A percentile compares a stretch with the other conserved stretches of the same genome.
phyloP scores from a whole-genome alignment of 116 monocot genomes.

The Zostera marina region DNA sequence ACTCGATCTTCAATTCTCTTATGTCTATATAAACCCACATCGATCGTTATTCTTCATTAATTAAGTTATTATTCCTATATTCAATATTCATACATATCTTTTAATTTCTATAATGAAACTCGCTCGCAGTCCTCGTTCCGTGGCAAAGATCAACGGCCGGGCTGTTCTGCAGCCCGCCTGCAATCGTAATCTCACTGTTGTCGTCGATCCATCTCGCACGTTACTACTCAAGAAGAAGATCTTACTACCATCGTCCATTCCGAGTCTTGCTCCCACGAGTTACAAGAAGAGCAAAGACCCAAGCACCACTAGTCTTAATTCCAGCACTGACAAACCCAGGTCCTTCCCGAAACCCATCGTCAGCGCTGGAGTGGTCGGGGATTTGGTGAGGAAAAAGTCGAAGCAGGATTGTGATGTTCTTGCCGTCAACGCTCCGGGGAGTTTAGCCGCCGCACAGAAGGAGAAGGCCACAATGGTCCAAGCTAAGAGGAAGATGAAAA shows the following conservation, averaged over 20 bases:
- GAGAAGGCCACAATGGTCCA: constrained; percentile 43
- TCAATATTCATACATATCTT: no score
- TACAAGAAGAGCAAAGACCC: constrained; percentile 26
- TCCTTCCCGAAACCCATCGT: constrained; percentile 7
- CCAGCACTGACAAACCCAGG: constrained; percentile 30
- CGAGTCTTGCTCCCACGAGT: not conserved
- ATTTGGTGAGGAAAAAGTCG: constrained; percentile 22
- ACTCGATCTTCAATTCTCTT: no score
- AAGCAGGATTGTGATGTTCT: constrained; percentile 16
- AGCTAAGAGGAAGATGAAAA: constrained; percentile 58
- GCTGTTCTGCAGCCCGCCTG: constrained; percentile 59
- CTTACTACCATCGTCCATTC: constrained; percentile 11
- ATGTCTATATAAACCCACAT: no score
- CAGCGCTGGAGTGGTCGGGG: not conserved
- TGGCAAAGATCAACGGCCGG: constrained; percentile 29
- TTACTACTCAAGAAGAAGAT: constrained; percentile 42
- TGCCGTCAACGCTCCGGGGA: constrained; percentile 33
- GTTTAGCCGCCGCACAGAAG: constrained; percentile 69
- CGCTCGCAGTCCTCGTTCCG: no score
- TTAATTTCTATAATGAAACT: no score
- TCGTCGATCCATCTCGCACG: constrained; percentile 2
- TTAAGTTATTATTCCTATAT: no score
- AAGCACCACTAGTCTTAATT: constrained; percentile 18
- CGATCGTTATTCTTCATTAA: no score
- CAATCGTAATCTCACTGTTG: constrained; percentile 47